A percentile compares a stretch with the other conserved stretches of the same genome.
phyloP scores from a whole-genome alignment of 2,329 filamentous ascomycete genomes.

The Boeremia exigua region DNA sequence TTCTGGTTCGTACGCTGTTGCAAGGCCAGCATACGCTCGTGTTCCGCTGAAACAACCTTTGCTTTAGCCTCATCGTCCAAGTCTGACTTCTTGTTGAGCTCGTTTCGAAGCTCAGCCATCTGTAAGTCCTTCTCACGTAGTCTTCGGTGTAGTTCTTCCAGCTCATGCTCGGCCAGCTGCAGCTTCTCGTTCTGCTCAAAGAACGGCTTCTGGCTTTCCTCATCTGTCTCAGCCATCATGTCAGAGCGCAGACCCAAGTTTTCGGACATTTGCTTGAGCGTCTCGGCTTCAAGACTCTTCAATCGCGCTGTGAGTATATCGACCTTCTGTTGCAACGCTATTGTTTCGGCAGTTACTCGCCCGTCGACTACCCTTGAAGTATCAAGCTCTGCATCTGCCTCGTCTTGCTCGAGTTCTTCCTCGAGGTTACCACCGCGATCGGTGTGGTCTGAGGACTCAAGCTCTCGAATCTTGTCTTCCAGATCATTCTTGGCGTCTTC shows the following conservation, averaged over 20 bases:
- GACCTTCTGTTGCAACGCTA: constrained; percentile 50
- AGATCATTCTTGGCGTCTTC: constrained; percentile 57
- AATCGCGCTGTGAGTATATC: constrained; percentile 46
- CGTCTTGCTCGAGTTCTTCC: constrained; percentile 48
- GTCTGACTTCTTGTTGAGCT: constrained; percentile 46
- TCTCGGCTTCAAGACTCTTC: constrained; percentile 48
- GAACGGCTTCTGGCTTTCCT: constrained; percentile 46
- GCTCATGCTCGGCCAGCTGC: constrained; percentile 41
- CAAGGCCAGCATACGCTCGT: constrained; percentile 44
- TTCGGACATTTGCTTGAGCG: constrained; percentile 51
- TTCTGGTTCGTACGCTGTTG: constrained; percentile 45
- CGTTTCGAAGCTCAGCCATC: constrained; percentile 45
- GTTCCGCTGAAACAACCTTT: constrained; percentile 40
- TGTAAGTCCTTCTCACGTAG: constrained; percentile 46
- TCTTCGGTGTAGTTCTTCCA: constrained; percentile 43
- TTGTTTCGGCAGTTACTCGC: constrained; percentile 40
- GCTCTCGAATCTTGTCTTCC: constrained; percentile 53
- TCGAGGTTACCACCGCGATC: constrained; percentile 46
- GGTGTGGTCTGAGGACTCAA: constrained; percentile 43
- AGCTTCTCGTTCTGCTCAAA: constrained; percentile 49
- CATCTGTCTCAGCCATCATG: constrained; percentile 45
- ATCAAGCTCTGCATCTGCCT: constrained; percentile 32
- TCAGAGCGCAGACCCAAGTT: constrained; percentile 48
- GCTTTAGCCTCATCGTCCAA: constrained; percentile 38
- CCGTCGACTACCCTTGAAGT: constrained; percentile 29